These are phyloP conservation scores for Phragmites australis DNA, from an alignment of 176 grass and related monocot genomes.

Conservation along the genomic window DNA sequence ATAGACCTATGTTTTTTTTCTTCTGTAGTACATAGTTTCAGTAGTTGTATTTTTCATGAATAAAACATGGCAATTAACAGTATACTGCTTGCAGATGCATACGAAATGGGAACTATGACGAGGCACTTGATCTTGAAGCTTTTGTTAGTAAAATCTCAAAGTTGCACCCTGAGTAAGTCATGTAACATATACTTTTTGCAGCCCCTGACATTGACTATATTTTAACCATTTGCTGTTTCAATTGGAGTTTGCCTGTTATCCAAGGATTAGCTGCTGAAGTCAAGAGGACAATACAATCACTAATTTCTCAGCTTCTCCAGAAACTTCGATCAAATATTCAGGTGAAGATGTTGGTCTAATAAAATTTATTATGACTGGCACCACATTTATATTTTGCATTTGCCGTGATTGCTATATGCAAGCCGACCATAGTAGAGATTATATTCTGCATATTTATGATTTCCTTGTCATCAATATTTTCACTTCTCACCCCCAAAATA, in stretches of 20 bases:
- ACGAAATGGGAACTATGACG: constrained; percentile 98
- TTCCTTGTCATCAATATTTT: not conserved
- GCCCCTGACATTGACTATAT: not conserved
- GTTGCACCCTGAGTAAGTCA: constrained; percentile 86
- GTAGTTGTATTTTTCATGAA: constrained; percentile 13
- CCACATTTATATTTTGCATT: constrained; percentile 5
- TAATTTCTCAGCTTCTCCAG: constrained; percentile 96
- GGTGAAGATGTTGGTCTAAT: constrained; percentile 41
- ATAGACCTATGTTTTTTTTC: no score
- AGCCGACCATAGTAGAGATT: not conserved
- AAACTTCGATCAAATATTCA: constrained; percentile 98
- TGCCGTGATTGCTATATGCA: not conserved
- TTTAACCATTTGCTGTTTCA: constrained; percentile 51
- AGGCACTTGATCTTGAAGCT: constrained; percentile 98
- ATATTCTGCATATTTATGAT: not conserved
- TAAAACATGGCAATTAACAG: not conserved
- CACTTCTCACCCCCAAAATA: not conserved
- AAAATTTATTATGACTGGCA: not conserved
- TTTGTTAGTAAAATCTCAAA: constrained; percentile 87
- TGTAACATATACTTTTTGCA: constrained; percentile 26
- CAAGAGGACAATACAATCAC: constrained; percentile 89
- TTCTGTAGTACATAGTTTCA: constrained; percentile 19
- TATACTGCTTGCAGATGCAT: constrained; percentile 67
- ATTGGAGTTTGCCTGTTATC: constrained; percentile 90
- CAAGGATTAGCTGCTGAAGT: constrained; percentile 86